phyloP scores from a whole-genome alignment of 2,329 filamentous ascomycete species.

The Tolypocladium ovalisporum region DNA sequence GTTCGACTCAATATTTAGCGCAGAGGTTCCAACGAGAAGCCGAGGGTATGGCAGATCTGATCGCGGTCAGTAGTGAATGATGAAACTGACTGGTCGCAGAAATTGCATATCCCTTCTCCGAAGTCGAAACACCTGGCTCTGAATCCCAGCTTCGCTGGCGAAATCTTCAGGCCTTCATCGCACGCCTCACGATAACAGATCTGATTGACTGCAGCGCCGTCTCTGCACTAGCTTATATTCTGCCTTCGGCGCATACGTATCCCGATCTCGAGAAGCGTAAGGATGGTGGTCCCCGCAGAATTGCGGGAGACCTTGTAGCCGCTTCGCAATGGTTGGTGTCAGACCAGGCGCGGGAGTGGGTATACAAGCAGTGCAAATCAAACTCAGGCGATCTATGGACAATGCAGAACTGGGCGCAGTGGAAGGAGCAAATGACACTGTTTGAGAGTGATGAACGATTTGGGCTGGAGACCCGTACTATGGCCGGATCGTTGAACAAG shows the following conservation, averaged over 20 bases:
- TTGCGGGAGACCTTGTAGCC: slow-evolving; percentile 4
- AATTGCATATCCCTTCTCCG: slow-evolving; percentile 6
- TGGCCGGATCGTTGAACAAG: slow-evolving; percentile 1
- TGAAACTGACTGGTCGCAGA: not conserved
- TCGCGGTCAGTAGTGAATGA: not conserved
- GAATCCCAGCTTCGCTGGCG: slow-evolving; percentile 6
- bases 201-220: slow-evolving; percentile 5
- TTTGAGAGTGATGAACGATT: slow-evolving; percentile 4
- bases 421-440: slow-evolving; percentile 4
- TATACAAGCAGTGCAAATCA: slow-evolving; percentile 1
- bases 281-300: slow-evolving; percentile 2
- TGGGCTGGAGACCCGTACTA: not conserved
- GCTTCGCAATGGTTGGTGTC: slow-evolving; percentile 5
- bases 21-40: slow-evolving; percentile 2
- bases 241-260: slow-evolving; percentile 3
- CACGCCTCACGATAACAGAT: slow-evolving; percentile 2
- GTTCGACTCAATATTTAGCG: not conserved
- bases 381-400: not conserved
- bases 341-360: slow-evolving; percentile 1
- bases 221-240: slow-evolving; percentile 3
- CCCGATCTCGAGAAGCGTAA: slow-evolving; percentile 3
- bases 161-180: slow-evolving; percentile 5
- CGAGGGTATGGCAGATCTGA: not conserved
- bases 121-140: slow-evolving; percentile 3
- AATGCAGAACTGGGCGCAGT: slow-evolving; percentile 2